These are phyloP conservation scores for Hortaea sp. DNA, from an alignment of 2,329 filamentous ascomycete species.

Conservation along the genomic window DNA sequence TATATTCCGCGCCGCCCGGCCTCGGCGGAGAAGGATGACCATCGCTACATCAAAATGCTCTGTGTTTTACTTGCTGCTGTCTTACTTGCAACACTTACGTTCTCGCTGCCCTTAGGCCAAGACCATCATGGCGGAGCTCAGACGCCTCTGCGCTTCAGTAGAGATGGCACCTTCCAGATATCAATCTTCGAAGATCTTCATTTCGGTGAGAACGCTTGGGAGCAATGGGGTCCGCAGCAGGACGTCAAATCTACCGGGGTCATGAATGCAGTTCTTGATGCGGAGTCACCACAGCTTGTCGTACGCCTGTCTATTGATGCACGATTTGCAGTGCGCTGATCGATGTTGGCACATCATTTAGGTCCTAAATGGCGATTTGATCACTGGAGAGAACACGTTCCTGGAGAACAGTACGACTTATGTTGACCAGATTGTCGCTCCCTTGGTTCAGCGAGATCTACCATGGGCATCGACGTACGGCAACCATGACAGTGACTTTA, in stretches of 20 bases:
- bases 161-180: constrained; percentile 36
- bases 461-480: constrained; percentile 61
- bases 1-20: no score
- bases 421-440: constrained; percentile 49
- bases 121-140: not conserved
- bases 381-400: constrained; percentile 56
- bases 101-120: not conserved
- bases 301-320: constrained; percentile 11
- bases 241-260: constrained; percentile 49
- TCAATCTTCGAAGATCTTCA: constrained; percentile 61
- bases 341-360: no score
- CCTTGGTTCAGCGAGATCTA: constrained; percentile 45
- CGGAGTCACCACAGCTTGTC: constrained; percentile 49
- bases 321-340: no score
- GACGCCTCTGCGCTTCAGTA: constrained; percentile 17
- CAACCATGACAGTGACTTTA: constrained; percentile 57
- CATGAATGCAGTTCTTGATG: constrained; percentile 48
- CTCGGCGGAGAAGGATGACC: not conserved
- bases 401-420: constrained; percentile 47
- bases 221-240: constrained; percentile 37
- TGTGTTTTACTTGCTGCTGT: not conserved
- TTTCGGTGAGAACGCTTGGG: constrained; percentile 47
- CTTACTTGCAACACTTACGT: not conserved
- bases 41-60: constrained; percentile 2
- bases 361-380: constrained; percentile 60